phyloP scores from a whole-genome alignment of 208 protist species.

The Wallacemonas sp. region DNA sequence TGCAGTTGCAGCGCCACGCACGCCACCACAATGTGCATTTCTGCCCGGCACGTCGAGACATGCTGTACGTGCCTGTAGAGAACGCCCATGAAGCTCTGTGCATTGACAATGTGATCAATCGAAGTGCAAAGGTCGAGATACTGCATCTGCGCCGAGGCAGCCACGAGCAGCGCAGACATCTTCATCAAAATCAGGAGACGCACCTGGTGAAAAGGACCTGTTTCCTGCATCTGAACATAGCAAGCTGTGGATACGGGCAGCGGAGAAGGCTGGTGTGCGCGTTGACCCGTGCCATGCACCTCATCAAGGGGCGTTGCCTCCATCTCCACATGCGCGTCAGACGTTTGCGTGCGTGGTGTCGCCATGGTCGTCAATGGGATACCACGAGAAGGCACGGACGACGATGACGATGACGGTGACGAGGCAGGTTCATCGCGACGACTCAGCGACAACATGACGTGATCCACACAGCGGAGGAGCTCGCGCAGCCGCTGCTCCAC shows the following conservation, averaged over 20 bases:
- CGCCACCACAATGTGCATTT: conserved; percentile 54
- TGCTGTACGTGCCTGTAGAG: conserved; percentile 44
- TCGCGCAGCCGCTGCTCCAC: conserved; percentile 17
- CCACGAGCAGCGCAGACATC: conserved; percentile 38
- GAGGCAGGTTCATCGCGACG: not conserved
- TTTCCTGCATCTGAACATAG: not conserved
- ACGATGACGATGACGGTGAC: not conserved
- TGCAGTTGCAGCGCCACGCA: conserved; percentile 37
- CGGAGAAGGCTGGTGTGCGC: no score
- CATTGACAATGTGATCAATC: conserved; percentile 29
- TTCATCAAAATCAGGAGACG: conserved; percentile 61
- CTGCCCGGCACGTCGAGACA: conserved; percentile 21
- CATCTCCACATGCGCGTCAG: no score
- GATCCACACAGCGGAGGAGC: conserved; percentile 26
- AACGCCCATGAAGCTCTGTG: conserved; percentile 45
- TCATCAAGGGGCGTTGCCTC: no score
- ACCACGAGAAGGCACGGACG: no score
- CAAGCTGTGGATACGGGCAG: not conserved
- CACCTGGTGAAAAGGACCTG: conserved; percentile 27
- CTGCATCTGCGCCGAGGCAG: conserved; percentile 36
- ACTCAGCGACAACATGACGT: conserved; percentile 29
- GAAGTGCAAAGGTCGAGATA: conserved; percentile 36
- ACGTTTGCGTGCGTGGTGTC: no score
- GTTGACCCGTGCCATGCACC: no score
- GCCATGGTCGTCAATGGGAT: no score